These are phyloP conservation scores for Leishmania lainsoni DNA, from an alignment of 208 protist species.

Conservation along the genomic window DNA sequence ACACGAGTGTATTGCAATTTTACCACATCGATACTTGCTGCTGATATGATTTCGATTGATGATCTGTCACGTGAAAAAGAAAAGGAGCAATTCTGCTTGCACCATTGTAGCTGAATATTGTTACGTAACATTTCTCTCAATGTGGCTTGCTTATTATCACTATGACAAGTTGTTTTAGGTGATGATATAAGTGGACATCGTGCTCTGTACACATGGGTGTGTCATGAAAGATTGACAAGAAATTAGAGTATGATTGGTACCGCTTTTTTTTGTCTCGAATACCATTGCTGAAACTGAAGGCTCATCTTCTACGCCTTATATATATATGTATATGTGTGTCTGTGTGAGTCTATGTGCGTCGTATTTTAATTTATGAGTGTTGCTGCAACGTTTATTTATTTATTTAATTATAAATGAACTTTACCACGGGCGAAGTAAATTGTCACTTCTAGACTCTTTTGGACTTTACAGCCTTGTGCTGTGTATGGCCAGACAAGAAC, in stretches of 20 bases:
- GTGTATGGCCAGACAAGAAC: neutral
- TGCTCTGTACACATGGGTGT: neutral
- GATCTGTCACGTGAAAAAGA: no score
- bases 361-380: neutral
- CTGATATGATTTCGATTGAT: neutral
- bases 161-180: neutral
- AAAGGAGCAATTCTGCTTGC: neutral
- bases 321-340: neutral
- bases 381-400: conserved; percentile 23
- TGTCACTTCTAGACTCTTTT: neutral
- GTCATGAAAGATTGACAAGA: neutral
- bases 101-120: neutral
- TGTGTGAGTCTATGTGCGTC: neutral
- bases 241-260: no score
- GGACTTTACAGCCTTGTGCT: neutral
- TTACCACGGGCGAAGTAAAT: neutral
- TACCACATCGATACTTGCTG: neutral
- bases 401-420: conserved; percentile 12
- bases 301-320: neutral
- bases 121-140: neutral
- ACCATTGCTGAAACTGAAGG: neutral
- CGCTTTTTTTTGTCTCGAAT: neutral
- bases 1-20: neutral
- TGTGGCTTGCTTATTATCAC: neutral
- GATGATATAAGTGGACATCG: neutral